Conservation (phyloP, 345 rosid genomes). For the Schrenkiella parvula region DNA sequence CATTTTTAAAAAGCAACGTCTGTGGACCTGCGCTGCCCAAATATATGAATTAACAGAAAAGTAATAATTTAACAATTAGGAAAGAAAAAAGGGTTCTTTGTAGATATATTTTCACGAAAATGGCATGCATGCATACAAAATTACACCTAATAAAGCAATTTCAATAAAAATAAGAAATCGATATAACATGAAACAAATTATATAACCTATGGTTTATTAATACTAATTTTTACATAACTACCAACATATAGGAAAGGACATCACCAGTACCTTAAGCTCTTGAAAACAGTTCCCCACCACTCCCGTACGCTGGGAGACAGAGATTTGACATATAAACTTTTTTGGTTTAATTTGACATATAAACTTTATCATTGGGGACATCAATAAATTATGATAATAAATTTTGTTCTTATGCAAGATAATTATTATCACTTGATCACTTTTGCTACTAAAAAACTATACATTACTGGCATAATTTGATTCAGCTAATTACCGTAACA, state of each 20-base stretch:
- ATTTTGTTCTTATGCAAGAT: neutral
- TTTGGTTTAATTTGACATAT: neutral
- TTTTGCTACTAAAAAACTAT: neutral
- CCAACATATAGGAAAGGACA: neutral
- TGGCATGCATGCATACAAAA: constrained; percentile 25
- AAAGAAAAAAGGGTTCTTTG: constrained; percentile 14
- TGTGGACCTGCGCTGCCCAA: constrained; percentile 24
- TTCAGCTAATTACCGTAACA: neutral
- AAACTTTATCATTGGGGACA: neutral
- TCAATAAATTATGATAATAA: neutral
- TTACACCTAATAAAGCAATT: constrained; percentile 24
- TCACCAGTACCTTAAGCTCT: neutral
- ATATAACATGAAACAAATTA: neutral
- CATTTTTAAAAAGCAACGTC: constrained; percentile 6
- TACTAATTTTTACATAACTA: neutral
- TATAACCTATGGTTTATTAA: neutral
- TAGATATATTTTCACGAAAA: constrained; percentile 32
- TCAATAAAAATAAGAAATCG: neutral
- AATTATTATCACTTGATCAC: neutral
- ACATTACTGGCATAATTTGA: neutral
- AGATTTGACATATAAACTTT: constrained; percentile 21
- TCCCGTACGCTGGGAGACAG: constrained; percentile 25
- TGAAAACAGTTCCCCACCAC: constrained; percentile 24
- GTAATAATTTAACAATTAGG: constrained; percentile 1
- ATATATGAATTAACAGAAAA: neutral